Evolutionary conservation across 2,329 filamentous ascomycete species (phyloP).

Genomic region (Ceratocystis papillata): DNA sequence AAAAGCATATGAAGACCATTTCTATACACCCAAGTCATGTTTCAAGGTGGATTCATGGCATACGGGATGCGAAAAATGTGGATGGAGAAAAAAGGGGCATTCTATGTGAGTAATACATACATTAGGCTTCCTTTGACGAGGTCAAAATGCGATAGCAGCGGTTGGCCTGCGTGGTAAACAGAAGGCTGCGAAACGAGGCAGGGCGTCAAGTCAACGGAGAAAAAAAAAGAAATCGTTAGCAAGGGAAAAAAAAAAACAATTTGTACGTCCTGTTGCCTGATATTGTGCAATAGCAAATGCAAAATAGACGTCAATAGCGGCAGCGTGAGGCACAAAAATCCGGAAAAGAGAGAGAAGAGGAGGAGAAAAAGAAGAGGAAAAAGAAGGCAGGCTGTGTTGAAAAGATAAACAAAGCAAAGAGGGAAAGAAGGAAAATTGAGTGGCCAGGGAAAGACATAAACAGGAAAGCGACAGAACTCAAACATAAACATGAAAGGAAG

Average conservation of each 20-base stretch:
- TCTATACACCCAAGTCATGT: not conserved
- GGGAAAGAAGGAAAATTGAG: constrained; percentile 16
- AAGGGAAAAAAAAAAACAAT: not conserved
- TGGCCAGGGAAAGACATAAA: constrained; percentile 11
- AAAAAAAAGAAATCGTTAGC: not conserved
- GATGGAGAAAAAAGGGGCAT: not conserved
- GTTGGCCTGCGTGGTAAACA: not conserved
- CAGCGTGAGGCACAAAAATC: constrained; percentile 19
- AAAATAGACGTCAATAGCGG: constrained; percentile 23
- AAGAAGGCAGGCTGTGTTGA: constrained; percentile 9
- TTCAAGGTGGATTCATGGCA: not conserved
- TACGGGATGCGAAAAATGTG: not conserved
- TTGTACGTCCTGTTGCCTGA: not conserved
- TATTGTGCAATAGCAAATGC: not conserved
- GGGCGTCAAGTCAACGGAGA: not conserved
- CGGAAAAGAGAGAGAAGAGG: constrained; percentile 18
- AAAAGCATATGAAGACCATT: not conserved
- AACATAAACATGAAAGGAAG: constrained; percentile 9
- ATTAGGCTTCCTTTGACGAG: constrained; percentile 12
- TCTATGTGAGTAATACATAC: constrained; percentile 13
- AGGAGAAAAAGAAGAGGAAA: constrained; percentile 25
- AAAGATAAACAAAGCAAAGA: constrained; percentile 11
- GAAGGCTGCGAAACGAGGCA: not conserved
- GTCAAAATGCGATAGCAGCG: not conserved
- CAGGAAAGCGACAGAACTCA: constrained; percentile 1